Conservation (phyloP, 2,329 filamentous ascomycete genomes). For the Grosmannia serpens region DNA sequence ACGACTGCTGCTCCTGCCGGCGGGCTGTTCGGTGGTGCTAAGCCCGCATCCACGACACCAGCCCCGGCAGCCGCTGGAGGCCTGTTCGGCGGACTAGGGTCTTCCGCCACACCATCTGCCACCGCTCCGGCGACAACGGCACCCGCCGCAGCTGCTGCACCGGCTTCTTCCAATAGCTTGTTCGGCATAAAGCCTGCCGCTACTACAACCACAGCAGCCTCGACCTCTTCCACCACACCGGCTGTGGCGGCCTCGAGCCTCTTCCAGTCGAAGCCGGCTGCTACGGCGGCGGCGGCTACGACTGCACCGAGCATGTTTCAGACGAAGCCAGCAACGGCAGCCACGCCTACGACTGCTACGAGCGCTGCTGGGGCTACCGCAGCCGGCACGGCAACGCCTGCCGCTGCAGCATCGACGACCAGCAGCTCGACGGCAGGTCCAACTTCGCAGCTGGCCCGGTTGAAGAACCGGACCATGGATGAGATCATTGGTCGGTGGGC, state of each 20-base stretch:
- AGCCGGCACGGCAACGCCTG: neutral
- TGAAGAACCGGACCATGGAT: conserved; percentile 99
- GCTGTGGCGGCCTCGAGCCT: conserved; percentile 8
- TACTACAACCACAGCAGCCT: conserved; percentile 8
- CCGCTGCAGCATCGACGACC: neutral
- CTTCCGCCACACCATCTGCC: neutral
- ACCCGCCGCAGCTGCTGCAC: neutral
- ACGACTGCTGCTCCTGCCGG: conserved; percentile 13
- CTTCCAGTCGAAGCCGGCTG: conserved; percentile 7
- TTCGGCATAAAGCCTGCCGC: conserved; percentile 17
- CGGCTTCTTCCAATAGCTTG: neutral
- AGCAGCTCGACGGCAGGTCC: conserved; percentile 66
- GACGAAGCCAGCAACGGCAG: conserved; percentile 11
- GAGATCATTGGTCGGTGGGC: conserved; percentile 98
- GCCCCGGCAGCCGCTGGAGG: neutral
- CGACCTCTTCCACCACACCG: conserved; percentile 8
- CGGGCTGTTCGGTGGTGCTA: conserved; percentile 3
- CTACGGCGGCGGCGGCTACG: conserved; percentile 2
- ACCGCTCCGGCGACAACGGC: neutral
- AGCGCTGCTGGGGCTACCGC: conserved; percentile 19
- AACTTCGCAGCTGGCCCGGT: conserved; percentile 70
- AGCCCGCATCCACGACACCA: neutral
- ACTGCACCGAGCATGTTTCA: neutral
- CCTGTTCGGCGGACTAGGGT: neutral
- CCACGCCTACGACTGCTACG: conserved; percentile 19